phyloP scores from a whole-genome alignment of 2,329 filamentous ascomycete species.

The Hymenoscyphus scutula region DNA sequence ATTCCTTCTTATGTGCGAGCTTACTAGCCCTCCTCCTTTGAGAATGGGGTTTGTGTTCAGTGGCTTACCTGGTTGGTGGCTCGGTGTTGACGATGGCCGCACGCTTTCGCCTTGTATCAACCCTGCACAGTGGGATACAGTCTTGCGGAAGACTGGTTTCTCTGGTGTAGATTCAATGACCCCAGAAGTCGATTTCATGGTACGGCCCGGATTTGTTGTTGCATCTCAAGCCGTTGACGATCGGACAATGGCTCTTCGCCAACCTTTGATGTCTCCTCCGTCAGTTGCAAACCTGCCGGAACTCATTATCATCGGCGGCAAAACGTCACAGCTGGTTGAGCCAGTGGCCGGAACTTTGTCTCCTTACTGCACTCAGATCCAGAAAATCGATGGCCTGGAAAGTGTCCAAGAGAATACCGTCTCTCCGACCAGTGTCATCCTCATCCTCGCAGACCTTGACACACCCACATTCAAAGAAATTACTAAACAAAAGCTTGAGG shows the following conservation, averaged over 20 bases:
- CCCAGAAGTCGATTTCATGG: constrained; percentile 9
- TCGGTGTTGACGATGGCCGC: constrained; percentile 31
- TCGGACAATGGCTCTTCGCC: constrained; percentile 29
- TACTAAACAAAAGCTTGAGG: constrained; percentile 11
- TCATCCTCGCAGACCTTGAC: constrained; percentile 34
- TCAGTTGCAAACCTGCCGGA: not conserved
- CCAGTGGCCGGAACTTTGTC: constrained; percentile 6
- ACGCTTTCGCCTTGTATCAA: constrained; percentile 14
- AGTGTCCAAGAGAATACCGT: constrained; percentile 12
- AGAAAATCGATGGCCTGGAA: not conserved
- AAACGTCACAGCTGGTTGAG: constrained; percentile 14
- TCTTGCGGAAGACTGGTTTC: constrained; percentile 31
- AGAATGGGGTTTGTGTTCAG: constrained; percentile 32
- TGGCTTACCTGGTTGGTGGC: constrained; percentile 36
- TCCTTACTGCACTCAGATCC: constrained; percentile 14
- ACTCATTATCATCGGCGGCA: constrained; percentile 27
- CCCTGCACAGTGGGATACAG: constrained; percentile 24
- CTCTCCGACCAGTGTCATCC: constrained; percentile 7
- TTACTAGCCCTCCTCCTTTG: constrained; percentile 26
- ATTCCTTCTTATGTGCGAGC: constrained; percentile 31
- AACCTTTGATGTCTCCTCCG: constrained; percentile 25
- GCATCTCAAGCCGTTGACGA: constrained; percentile 38
- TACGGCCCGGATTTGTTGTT: constrained; percentile 30
- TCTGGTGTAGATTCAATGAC: constrained; percentile 32
- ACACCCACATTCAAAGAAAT: constrained; percentile 28